Base-by-base conservation (phyloP, 177 flowering plant species). In the Tripterygium wilfordii region DNA sequence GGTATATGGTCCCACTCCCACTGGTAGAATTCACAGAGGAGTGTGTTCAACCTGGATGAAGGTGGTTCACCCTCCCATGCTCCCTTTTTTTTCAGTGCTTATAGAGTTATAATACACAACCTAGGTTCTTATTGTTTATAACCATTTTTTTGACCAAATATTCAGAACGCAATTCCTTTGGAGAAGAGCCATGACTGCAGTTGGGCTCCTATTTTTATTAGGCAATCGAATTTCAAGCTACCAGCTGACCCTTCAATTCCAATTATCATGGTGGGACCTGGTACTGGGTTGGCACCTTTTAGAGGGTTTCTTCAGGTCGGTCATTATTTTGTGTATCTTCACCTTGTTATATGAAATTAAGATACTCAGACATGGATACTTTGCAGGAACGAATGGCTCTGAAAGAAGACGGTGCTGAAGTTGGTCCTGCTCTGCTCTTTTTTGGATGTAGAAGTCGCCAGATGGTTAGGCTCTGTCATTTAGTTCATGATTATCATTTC, bases 211-310 rank as follows among this genome's bases (percentile, higher is more conserved):
- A 65, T 89, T 42, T 89, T 72, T 57, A 74, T 89, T 23, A 77
- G 95, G 60, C 39, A 68, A 37, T 89, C 95, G 35, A 89, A 82
- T 62, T 86, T 89, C 64, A 89, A 72, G 66, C 57, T 89, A 41
- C 97, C 97, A 28, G 45, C 77, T 17, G 74, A 86, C 64, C 72
- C 85, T 49, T 62, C 69, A 29, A 53, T 66, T 42, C 97, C 95
- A 1, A 62, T 89, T 28, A 61, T 86, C 53, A 89, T 89, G 97
- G 66, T 89, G 35, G 97, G 97, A 21, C 97, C 95, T 66, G 95
- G 97, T 14, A 86, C 95, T 52, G 95, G 97, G 3, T 69, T 89
- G 63, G 95, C 97, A 44, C 97, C 97, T 42, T 86, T 89, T 61
- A 71, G 97, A 62, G 95, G 97, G 25, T 89, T 89, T 60, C 65